Evolutionary conservation across 371 early-diverging fungal species (phyloP), one percentile per base, ranked within the genome.

Genomic region (Funneliformis caledonium): DNA sequence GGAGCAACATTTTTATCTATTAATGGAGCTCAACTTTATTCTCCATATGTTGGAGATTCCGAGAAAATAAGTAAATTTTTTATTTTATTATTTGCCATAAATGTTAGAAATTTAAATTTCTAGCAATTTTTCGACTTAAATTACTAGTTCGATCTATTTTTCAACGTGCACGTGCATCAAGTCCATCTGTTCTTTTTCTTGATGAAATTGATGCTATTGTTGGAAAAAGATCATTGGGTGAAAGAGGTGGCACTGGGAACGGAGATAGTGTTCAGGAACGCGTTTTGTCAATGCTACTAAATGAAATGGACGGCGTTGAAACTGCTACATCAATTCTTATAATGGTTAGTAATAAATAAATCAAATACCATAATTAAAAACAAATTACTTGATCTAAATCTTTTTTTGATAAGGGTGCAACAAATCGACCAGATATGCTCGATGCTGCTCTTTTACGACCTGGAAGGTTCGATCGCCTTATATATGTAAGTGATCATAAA

Each of bases 201-300:
- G 99, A 99, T 86, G 99, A 99, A 86, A 91, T 99, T 62, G 99
- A 99, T 83, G 94, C 98, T 0, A 95, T 99, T 76, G 97, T 97
- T 0, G 98, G 98, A 14, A 96, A 95, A 85, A 92, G 94, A 82
- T 92, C 89, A 76, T 93, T 88, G 0, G 94, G 92, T 1, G 81
- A 89, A 37, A 91, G 87, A 10, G 81, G 84, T 45, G 89, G 89
- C 50, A 87, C 86, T 6, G 84, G 86, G n/a, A 89, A 91, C 1
- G 90, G 91, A 0, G 97, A 97, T 80, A 87, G 91, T 37, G 97
- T 97, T 4, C 95, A 94, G 80, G 97, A 97, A 82, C 88, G 98
- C 14, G 90, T 98, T 0, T 81, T 98, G 22, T 93, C 97, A 4
- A 96, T 94, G 7, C 86, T 99, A 74, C 84, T 99, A 76, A 97